Evolutionary conservation across 345 rosid genomes (phyloP).

Genomic region (Linum tenue): DNA sequence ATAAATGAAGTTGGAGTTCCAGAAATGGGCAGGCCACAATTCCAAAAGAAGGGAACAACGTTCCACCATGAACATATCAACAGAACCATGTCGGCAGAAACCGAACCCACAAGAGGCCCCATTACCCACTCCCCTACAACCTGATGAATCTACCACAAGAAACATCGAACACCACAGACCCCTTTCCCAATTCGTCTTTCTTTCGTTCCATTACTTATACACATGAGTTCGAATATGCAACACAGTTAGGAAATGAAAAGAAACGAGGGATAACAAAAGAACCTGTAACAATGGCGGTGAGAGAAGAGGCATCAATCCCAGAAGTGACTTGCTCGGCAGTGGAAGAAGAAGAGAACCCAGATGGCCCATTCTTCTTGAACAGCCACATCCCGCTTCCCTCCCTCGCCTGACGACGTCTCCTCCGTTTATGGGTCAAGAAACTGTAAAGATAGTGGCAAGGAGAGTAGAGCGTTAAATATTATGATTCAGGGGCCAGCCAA

Average conservation of each 20-base stretch:
- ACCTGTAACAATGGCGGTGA: conserved; percentile 83
- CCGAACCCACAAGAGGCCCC: background rate
- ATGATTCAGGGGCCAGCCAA: background rate
- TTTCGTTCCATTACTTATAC: no score
- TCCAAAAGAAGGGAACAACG: no score
- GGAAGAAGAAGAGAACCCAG: conserved; percentile 71
- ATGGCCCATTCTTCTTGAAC: conserved; percentile 46
- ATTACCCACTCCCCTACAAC: no score
- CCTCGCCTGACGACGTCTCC: background rate
- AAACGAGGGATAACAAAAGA: background rate
- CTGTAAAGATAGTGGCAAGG: background rate
- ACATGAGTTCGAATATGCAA: no score
- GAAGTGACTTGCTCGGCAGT: conserved; percentile 77
- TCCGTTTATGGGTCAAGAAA: no score
- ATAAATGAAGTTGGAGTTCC: no score
- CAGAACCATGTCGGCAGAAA: no score
- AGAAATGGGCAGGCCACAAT: no score
- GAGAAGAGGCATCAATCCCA: conserved; percentile 61
- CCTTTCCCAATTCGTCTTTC: no score
- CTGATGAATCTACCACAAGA: background rate
- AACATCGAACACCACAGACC: background rate
- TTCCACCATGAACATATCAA: background rate
- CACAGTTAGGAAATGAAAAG: no score
- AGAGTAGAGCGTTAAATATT: background rate
- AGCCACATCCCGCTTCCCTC: conserved; percentile 37